Percentiles rank a stretch among this genome's conserved stretches.
Conservation (phyloP, 2,329 filamentous ascomycete species). For the Xylaria sp. region DNA sequence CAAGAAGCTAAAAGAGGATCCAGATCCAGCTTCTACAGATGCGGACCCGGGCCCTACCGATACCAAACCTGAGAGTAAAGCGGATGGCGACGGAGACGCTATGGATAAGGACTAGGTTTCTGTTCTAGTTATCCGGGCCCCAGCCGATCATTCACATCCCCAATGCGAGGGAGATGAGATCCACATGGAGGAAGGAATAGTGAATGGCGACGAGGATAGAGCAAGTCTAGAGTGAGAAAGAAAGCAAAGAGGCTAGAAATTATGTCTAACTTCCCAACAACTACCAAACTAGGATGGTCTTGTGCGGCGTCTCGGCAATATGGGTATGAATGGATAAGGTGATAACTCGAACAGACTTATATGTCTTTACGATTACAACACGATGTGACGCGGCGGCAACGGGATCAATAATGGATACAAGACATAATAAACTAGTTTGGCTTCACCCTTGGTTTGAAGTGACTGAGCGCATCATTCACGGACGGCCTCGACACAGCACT, state of each 20-base stretch:
- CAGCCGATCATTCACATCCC: background rate
- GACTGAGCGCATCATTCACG: background rate
- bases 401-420: slow-evolving; percentile 5
- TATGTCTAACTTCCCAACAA: background rate
- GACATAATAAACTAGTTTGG: background rate
- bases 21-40: slow-evolving; percentile 12
- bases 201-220: slow-evolving; percentile 1
- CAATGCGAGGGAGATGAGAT: background rate
- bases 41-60: slow-evolving; percentile 7
- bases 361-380: slow-evolving; percentile 14
- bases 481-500: background rate
- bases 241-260: background rate
- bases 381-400: background rate
- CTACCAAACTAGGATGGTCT: slow-evolving; percentile 5
- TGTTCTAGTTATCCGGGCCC: background rate
- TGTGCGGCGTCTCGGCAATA: slow-evolving; percentile 25
- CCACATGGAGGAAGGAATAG: background rate
- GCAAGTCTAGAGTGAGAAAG: slow-evolving; percentile 6
- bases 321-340: slow-evolving; percentile 9
- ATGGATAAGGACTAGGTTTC: slow-evolving; percentile 35
- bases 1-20: slow-evolving; percentile 64
- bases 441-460: background rate
- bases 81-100: slow-evolving; percentile 26
- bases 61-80: slow-evolving; percentile 14
- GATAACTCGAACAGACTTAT: background rate